phyloP scores from a whole-genome alignment of 768 basidiomycete genomes.

The Coprinopsis strossmayeri region DNA sequence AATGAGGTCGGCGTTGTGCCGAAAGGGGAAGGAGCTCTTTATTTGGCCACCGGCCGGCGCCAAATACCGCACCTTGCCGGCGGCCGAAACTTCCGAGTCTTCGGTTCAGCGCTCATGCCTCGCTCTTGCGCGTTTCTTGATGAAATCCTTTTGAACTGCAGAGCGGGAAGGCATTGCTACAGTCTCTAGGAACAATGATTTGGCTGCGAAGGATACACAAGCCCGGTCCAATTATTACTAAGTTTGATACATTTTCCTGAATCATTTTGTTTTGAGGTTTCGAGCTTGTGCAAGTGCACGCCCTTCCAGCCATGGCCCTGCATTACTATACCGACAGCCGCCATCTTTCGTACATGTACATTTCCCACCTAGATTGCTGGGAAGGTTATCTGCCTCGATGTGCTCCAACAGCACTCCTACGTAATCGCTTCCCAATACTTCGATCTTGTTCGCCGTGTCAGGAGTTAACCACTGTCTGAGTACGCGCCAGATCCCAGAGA shows the following conservation, averaged over 20 bases:
- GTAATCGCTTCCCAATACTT: conserved; percentile 60
- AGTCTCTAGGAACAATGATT: too few relatives aligned
- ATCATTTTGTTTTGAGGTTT: not conserved
- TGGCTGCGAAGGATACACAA: too few relatives aligned
- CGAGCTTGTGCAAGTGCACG: conserved; percentile 16
- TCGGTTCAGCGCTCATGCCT: too few relatives aligned
- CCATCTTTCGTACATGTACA: conserved; percentile 53
- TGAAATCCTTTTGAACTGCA: too few relatives aligned
- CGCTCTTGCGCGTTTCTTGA: too few relatives aligned
- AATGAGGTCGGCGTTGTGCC: not conserved
- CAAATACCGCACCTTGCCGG: too few relatives aligned
- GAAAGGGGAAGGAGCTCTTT: not conserved
- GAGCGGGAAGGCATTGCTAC: too few relatives aligned
- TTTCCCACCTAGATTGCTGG: conserved; percentile 52
- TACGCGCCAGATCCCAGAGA: conserved; percentile 65
- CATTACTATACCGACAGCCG: conserved; percentile 57
- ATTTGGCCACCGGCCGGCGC: not conserved
- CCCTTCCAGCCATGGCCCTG: conserved; percentile 68
- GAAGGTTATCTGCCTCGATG: conserved; percentile 59
- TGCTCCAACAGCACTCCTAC: conserved; percentile 46
- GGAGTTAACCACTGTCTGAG: conserved; percentile 70
- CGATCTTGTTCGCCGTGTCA: conserved; percentile 63
- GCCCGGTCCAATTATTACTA: too few relatives aligned
- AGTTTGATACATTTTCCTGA: too few relatives aligned
- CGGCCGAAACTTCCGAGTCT: too few relatives aligned